A percentile compares a stretch with the other conserved stretches of the same genome.
Conservation (phyloP, 2,329 filamentous ascomycete genomes). For the Drechslerella dactyloides region DNA sequence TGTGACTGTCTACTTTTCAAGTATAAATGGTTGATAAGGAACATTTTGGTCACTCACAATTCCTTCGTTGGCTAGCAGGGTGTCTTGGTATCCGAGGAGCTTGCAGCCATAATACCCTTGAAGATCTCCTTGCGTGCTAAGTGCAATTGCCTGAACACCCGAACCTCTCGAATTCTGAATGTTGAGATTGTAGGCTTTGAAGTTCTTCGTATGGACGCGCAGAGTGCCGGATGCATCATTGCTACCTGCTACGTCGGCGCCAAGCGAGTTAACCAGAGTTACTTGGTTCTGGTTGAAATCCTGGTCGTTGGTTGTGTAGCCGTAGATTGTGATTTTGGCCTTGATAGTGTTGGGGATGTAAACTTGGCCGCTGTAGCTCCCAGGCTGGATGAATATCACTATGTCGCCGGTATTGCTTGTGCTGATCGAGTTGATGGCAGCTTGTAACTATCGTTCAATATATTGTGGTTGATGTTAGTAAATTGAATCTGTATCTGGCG, state of each 20-base stretch:
- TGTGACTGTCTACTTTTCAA: neutral
- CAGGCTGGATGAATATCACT: conserved; percentile 69
- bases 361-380: conserved; percentile 69
- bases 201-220: conserved; percentile 61
- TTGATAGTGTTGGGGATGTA: conserved; percentile 61
- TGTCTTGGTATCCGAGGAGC: conserved; percentile 67
- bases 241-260: conserved; percentile 57
- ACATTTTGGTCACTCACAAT: conserved; percentile 11
- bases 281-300: conserved; percentile 66
- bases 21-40: neutral
- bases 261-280: conserved; percentile 61
- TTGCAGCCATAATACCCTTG: conserved; percentile 67
- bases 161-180: conserved; percentile 60
- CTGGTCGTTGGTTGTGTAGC: conserved; percentile 65
- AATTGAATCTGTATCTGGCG: too few relatives aligned
- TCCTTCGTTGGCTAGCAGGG: conserved; percentile 62
- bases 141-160: conserved; percentile 64
- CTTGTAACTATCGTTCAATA: conserved; percentile 60
- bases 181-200: conserved; percentile 70
- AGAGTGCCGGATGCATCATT: conserved; percentile 65
- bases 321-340: conserved; percentile 65
- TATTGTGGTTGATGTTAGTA: conserved; percentile 34
- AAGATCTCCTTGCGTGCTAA: conserved; percentile 62
- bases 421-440: conserved; percentile 67
- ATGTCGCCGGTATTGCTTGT: conserved; percentile 62